These are phyloP conservation scores for Phanerochaete carnosa DNA, from an alignment of 768 basidiomycete genomes.

Conservation along the genomic window DNA sequence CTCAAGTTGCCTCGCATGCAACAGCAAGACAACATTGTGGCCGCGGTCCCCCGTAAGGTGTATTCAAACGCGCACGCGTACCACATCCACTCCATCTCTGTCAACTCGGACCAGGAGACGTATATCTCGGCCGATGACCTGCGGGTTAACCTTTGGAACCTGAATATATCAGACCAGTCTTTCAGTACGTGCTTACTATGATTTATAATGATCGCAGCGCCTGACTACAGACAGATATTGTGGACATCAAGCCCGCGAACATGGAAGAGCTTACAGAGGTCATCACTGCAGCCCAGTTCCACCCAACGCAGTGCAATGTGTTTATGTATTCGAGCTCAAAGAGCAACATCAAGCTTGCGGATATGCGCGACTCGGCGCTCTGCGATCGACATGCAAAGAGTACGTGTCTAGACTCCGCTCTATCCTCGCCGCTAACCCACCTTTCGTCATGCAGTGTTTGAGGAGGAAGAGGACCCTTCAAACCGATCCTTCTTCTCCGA, in stretches of 20 bases:
- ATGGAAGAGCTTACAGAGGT: conserved; percentile 99
- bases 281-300: conserved; percentile 99
- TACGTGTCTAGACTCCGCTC: conserved; percentile 38
- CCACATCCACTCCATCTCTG: conserved; percentile 99
- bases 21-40: conserved; percentile 96
- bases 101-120: conserved; percentile 99
- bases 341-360: conserved; percentile 98
- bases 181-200: conserved; percentile 70
- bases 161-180: conserved; percentile 97
- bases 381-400: conserved; percentile 97
- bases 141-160: conserved; percentile 96
- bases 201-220: not conserved
- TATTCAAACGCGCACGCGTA: conserved; percentile 99
- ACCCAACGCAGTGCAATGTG: conserved; percentile 93
- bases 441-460: conserved; percentile 65
- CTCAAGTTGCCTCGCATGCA: conserved; percentile 89
- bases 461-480: conserved; percentile 97
- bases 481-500: conserved; percentile 99
- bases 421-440: conserved; percentile 1
- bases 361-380: conserved; percentile 97
- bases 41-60: conserved; percentile 96
- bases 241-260: conserved; percentile 99
- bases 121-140: conserved; percentile 99
- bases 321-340: conserved; percentile 99
- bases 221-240: conserved; percentile 73